Base-by-base conservation (phyloP, 768 basidiomycete genomes). In the Podaxis sp. region DNA sequence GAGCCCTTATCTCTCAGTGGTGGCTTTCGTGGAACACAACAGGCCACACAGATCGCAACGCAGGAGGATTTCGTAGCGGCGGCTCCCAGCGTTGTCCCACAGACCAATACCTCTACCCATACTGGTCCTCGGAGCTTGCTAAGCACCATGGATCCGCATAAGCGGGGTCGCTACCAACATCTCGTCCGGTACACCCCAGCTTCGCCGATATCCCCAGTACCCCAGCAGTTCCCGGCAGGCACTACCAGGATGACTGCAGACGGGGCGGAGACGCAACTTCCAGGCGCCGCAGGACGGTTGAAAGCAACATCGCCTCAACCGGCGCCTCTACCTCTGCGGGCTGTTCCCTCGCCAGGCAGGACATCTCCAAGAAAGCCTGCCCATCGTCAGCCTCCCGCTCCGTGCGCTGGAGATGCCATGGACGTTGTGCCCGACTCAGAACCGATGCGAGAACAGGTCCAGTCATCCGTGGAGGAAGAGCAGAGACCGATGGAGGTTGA, bases 371-470 rank as follows among this genome's bases (percentile, higher is more conserved):
- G 20, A 37, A 62, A 38, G 20, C 20, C 20, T 22, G 48, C 55
- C 38, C 65, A 24, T 56, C 58, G 36, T 48, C 58, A 7, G 55
- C 63, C 20, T 46, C 62, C 2, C 53, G 56, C 56, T 30, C 53
- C 57, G 8, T 58, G 61, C n/a, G 40, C 62, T 1, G 57, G 56
- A 44, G 79, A 78, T 65, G 56, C 66, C 4, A 76, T 80, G 66
- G 85, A 84, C 36, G 60, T 87, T 56, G 77, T 90, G 15, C 87
- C 88, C 2, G 89, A 89, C 68, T 89, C 88, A 2, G 88, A 89
- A 65, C 82, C 84, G 52, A 70, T 74, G 20, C 76, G 75, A 30
- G 78, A 74, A 22, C 75, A 70, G 51, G 54, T 63, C 17, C 41
- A 38, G 4, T 36, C 64, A 2, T 38, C 64, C 20, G 50, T 53